Evolutionary conservation across 2,329 filamentous ascomycete species (phyloP).

Genomic region (Cladosporium sp.): DNA sequence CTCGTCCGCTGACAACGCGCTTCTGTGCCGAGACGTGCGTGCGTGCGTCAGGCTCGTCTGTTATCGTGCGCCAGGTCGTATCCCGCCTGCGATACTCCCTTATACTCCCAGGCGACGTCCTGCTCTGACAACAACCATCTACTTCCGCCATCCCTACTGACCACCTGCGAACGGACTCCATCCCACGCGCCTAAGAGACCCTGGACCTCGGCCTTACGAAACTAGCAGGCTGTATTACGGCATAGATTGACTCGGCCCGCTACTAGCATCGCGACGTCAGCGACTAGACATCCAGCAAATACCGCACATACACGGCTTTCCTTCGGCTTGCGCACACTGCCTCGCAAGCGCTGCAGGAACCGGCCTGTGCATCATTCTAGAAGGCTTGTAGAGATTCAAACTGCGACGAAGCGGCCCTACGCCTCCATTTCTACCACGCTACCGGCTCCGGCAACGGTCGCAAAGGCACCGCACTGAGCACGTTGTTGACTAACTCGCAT

Average conservation of each 20-base stretch:
- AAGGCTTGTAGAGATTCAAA: neutral
- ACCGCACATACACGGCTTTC: slow-evolving; percentile 4
- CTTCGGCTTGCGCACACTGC: slow-evolving; percentile 10
- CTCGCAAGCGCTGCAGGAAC: slow-evolving; percentile 11
- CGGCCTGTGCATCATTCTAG: slow-evolving; percentile 12
- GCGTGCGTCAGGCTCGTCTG: slow-evolving; percentile 1
- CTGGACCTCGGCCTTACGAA: slow-evolving; percentile 1
- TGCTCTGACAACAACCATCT: neutral
- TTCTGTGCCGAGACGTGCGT: neutral
- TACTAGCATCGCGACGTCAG: slow-evolving; percentile 6
- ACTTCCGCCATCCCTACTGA: neutral
- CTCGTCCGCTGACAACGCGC: neutral
- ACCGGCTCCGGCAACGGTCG: slow-evolving; percentile 3
- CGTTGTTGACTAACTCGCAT: slow-evolving; percentile 9
- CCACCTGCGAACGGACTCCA: neutral
- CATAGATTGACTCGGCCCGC: slow-evolving; percentile 4
- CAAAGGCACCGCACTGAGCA: neutral
- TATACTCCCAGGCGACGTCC: neutral
- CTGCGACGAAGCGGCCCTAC: neutral
- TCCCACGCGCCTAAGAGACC: slow-evolving; percentile 7
- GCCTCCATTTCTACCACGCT: neutral
- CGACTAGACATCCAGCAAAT: slow-evolving; percentile 1
- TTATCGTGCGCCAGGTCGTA: neutral
- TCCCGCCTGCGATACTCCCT: neutral
- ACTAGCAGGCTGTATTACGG: neutral